Percentiles rank a stretch among this genome's conserved stretches.
Evolutionary conservation across 805 yeast species (phyloP).

Genomic region (Candida multigemmis): DNA sequence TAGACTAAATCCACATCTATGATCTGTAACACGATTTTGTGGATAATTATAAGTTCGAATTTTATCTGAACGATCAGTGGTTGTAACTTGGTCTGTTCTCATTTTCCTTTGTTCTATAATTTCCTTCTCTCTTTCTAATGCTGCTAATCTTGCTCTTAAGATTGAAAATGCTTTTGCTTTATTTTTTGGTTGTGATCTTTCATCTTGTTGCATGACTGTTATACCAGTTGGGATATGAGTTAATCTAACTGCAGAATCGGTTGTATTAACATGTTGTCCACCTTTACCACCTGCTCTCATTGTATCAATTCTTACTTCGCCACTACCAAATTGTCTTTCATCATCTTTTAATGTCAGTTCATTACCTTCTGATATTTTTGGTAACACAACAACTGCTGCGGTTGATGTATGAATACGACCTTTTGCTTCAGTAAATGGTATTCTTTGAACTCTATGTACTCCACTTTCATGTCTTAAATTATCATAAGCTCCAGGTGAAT

Average conservation of each 20-base stretch:
- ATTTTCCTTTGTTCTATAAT: constrained; percentile 56
- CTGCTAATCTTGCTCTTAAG: constrained; percentile 77
- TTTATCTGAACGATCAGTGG: constrained; percentile 88
- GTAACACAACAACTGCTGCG: constrained; percentile 89
- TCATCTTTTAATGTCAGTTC: constrained; percentile 37
- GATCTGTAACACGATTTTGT: constrained; percentile 91
- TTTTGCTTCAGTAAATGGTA: constrained; percentile 88
- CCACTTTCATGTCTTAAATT: constrained; percentile 80
- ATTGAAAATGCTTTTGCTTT: constrained; percentile 87
- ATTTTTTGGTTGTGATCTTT: constrained; percentile 88
- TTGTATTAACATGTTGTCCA: constrained; percentile 96
- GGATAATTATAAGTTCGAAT: constrained; percentile 90
- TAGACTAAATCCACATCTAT: constrained; percentile 74
- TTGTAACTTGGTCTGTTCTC: constrained; percentile 75
- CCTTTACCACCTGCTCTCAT: constrained; percentile 98
- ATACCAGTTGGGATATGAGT: constrained; percentile 91
- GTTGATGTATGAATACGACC: constrained; percentile 96
- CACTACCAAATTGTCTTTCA: constrained; percentile 71
- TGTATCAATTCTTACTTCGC: constrained; percentile 88
- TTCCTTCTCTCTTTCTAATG: constrained; percentile 57
- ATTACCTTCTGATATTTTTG: constrained; percentile 58
- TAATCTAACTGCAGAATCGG: constrained; percentile 92
- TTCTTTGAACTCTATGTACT: constrained; percentile 90
- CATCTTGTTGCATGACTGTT: constrained; percentile 86
- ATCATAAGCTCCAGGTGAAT: constrained; percentile 71